Conservation (phyloP, 163 green algal genomes). For the Chlamydomonas reinhardtii region DNA sequence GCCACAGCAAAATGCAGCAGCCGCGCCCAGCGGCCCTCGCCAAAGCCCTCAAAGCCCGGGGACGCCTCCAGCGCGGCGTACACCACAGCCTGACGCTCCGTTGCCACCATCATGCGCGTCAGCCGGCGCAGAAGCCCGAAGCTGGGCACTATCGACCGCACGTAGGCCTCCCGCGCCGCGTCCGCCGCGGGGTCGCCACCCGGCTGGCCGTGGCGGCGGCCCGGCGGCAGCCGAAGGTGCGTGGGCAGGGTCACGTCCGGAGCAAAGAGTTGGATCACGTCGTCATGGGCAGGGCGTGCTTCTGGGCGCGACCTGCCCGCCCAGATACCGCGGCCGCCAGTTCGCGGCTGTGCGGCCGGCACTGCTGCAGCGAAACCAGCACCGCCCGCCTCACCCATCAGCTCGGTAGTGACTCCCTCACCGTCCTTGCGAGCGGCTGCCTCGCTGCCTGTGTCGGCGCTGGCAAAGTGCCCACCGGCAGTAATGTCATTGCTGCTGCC, state of each 20-base stretch:
- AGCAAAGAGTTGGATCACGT: too few species aligned
- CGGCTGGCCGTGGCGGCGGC: slow-evolving; percentile 22
- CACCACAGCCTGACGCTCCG: neutral
- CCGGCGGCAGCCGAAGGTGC: slow-evolving; percentile 10
- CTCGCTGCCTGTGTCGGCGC: too few species aligned
- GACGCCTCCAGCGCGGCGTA: neutral
- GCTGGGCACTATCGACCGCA: neutral
- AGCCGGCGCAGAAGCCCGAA: neutral
- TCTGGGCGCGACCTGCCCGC: too few species aligned
- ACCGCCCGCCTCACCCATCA: too few species aligned
- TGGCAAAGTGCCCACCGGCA: too few species aligned
- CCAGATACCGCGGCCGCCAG: too few species aligned
- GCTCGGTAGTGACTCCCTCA: too few species aligned
- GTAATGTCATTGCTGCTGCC: too few species aligned
- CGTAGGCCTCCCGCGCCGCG: slow-evolving; percentile 38
- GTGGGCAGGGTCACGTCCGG: neutral
- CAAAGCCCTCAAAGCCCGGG: neutral
- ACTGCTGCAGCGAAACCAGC: too few species aligned
- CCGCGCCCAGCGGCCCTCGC: neutral
- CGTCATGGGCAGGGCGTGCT: too few species aligned
- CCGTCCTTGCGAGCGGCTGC: too few species aligned
- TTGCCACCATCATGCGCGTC: neutral
- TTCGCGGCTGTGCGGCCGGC: too few species aligned
- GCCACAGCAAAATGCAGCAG: neutral
- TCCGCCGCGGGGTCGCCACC: neutral